Evolutionary conservation across 495 filamentous ascomycete species (phyloP).

Genomic region (Penicillium argentinense): DNA sequence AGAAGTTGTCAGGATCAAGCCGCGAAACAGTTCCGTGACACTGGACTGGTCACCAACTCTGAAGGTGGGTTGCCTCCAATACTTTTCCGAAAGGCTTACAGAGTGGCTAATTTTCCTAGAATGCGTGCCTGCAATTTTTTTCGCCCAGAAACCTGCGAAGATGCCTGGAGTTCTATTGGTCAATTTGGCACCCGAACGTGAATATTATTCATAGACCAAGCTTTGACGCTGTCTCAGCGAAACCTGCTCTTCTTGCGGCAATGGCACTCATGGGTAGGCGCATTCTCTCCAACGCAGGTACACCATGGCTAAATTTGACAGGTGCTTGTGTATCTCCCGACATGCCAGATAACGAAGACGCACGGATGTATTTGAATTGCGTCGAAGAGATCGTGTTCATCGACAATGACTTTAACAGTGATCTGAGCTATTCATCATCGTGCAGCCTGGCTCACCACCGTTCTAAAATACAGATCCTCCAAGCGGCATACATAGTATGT

Average conservation of each 20-base stretch:
- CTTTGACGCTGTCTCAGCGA: conserved; percentile 16
- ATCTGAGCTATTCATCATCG: conserved; percentile 5
- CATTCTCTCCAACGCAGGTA: too few relatives aligned
- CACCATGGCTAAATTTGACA: too few relatives aligned
- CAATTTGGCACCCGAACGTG: conserved; percentile 26
- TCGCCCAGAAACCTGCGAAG: conserved; percentile 20
- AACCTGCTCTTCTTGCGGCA: conserved; percentile 17
- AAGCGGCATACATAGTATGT: conserved; percentile 30
- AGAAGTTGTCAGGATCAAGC: conserved; percentile 26
- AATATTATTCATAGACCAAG: conserved; percentile 23
- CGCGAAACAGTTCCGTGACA: conserved; percentile 24
- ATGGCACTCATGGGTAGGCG: conserved; percentile 22
- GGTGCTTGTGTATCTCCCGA: conserved; percentile 23
- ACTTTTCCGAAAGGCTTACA: too few relatives aligned
- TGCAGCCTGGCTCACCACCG: conserved; percentile 3
- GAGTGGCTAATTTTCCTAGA: too few relatives aligned
- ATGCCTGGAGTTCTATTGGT: conserved; percentile 20
- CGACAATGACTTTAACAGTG: conserved; percentile 26
- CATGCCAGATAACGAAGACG: conserved; percentile 21
- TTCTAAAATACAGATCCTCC: conserved; percentile 19
- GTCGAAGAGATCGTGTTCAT: conserved; percentile 25
- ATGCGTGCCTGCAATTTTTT: conserved; percentile 20
- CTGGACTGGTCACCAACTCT: conserved; percentile 21
- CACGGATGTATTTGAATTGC: conserved; percentile 23
- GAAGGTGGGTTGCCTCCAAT: conserved; percentile 10